Evolutionary conservation across 768 basidiomycete species (phyloP).

Genomic region (Boletus tomentosulus): DNA sequence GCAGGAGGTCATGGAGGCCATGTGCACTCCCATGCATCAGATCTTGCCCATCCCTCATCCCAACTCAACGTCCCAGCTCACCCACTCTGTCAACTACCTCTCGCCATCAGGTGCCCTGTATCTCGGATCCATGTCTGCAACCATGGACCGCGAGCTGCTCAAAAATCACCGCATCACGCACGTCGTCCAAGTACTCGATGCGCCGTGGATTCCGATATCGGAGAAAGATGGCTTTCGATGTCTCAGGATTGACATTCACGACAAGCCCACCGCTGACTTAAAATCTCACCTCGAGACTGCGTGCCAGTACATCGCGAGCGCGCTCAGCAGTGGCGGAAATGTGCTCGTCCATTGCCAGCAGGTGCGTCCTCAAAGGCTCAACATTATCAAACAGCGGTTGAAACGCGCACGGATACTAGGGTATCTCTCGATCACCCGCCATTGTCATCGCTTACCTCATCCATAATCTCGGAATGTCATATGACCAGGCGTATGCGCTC

Average conservation of each 20-base stretch:
- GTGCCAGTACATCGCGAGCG: constrained; percentile 61
- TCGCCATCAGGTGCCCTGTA: constrained; percentile 51
- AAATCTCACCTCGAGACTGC: constrained; percentile 64
- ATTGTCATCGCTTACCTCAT: constrained; percentile 83
- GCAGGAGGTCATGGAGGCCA: constrained; percentile 74
- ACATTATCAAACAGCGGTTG: not conserved
- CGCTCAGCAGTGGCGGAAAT: constrained; percentile 55
- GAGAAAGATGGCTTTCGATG: constrained; percentile 47
- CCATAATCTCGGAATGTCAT: constrained; percentile 66
- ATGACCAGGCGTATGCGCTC: constrained; percentile 57
- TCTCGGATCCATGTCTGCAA: constrained; percentile 63
- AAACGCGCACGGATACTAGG: constrained; percentile 37
- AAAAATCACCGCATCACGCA: constrained; percentile 48
- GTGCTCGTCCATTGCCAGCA: constrained; percentile 82
- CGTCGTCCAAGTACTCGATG: constrained; percentile 65
- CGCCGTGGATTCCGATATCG: constrained; percentile 53
- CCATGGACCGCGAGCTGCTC: constrained; percentile 52
- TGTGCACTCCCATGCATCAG: constrained; percentile 83
- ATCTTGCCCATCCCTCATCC: constrained; percentile 46
- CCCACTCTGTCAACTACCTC: constrained; percentile 13
- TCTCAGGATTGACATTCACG: constrained; percentile 66
- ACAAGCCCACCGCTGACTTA: constrained; percentile 57
- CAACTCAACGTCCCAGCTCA: constrained; percentile 13
- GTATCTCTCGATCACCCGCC: constrained; percentile 72
- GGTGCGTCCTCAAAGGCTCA: constrained; percentile 38